Evolutionary conservation across 306 rosid species (phyloP), one percentile per base, ranked within the genome.

Genomic region (Nissolia schottii): DNA sequence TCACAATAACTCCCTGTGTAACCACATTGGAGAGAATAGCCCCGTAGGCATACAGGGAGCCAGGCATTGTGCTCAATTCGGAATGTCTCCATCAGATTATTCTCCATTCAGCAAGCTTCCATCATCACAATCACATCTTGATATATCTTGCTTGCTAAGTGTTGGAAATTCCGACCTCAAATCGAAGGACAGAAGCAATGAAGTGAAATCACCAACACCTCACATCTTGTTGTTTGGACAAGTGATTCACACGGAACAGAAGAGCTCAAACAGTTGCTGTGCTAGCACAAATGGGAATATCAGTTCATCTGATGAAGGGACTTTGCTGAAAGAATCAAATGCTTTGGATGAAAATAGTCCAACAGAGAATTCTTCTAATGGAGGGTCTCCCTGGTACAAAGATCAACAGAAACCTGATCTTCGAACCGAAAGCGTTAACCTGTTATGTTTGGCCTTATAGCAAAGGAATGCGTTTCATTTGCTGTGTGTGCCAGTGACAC

Each of bases 31-130:
- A 60, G 83, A 82, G 63, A 43, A 14, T 43, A 70, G 77, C 80
- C 79, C 89, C 68, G 85, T 91, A 81, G 85, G 96, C 96, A 89
- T 95, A 85, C 97, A 95, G 99, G 99, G 96, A 95, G 96, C 96
- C 99, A 95, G 99, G 99, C 99, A 95, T n/a, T n/a, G n/a, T 85
- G 83, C 88, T 86, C 97, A 82, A 81, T 80, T 85, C 74, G 94
- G 86, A 80, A 81, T 78, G 78, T 77, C 91, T 74, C 77, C 91
- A 34, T 75, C 82, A n/a, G 87, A 88, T 79, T 73, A 88, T 79
- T 73, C 84, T 74, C 92, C 79, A 57, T 69, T 78, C 78, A 81
- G 70, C 83, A 89, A 76, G 79, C 79, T 83, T 38, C 94, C 51
- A n/a, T 45, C 51, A n/a, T 45, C 51, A 45, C 51, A 76, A 53